A percentile compares a stretch with the other conserved stretches of the same genome.
phyloP scores from a whole-genome alignment of 2,329 filamentous ascomycete genomes.

The Diaporthe aspalathi region DNA sequence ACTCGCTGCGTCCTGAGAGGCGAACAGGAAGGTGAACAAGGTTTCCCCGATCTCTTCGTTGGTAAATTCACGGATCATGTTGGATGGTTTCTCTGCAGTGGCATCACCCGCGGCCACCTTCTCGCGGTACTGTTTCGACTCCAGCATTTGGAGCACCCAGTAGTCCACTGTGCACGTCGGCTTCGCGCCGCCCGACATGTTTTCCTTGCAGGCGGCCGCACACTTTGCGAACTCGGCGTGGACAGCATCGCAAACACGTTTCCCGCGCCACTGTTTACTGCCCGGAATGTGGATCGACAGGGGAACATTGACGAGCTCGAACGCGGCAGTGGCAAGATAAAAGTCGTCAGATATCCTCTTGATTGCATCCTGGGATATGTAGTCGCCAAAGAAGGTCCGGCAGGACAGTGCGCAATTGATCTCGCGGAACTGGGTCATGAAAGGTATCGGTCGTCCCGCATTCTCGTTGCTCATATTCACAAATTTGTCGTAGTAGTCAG shows the following conservation, averaged over 20 bases:
- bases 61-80: slow-evolving; percentile 62
- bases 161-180: slow-evolving; percentile 81
- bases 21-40: slow-evolving; percentile 65
- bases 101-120: slow-evolving; percentile 68
- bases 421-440: slow-evolving; percentile 80
- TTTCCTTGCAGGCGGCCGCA: slow-evolving; percentile 76
- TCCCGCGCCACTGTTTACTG: slow-evolving; percentile 82
- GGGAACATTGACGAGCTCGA: slow-evolving; percentile 85
- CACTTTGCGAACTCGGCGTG: slow-evolving; percentile 77
- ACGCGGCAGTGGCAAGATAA: slow-evolving; percentile 80
- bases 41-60: slow-evolving; percentile 62
- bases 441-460: slow-evolving; percentile 68
- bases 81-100: slow-evolving; percentile 55
- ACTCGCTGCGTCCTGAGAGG: slow-evolving; percentile 64
- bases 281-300: slow-evolving; percentile 76
- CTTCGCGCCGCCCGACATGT: slow-evolving; percentile 76
- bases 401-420: slow-evolving; percentile 83
- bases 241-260: slow-evolving; percentile 79
- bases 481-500: slow-evolving; percentile 74
- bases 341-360: slow-evolving; percentile 84
- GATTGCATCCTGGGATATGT: slow-evolving; percentile 77
- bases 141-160: slow-evolving; percentile 80
- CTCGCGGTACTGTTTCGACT: slow-evolving; percentile 75
- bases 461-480: slow-evolving; percentile 66
- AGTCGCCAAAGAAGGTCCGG: slow-evolving; percentile 83